Base-by-base conservation (phyloP, 164 flowering plant species). In the Warburgia ugandensis region DNA sequence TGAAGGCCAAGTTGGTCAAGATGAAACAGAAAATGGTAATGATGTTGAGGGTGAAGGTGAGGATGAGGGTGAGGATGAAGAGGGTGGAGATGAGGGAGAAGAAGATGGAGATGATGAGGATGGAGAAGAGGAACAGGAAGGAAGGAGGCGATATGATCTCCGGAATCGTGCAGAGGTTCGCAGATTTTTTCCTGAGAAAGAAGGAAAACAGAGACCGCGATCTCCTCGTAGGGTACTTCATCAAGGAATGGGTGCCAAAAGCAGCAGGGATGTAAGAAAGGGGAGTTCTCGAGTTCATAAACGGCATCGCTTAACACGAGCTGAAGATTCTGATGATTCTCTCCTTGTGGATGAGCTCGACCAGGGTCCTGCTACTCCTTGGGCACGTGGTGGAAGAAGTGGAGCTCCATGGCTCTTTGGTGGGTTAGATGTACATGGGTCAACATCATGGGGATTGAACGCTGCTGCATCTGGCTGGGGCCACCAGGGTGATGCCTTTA, bases 401-500 rank as follows among this genome's bases (percentile, higher is more conserved):
- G 96, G 87, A 14, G 66, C 90, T 57, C 94, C 99, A 28, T 86
- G 91, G 94, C 84, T 86, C 35, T 79, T 92, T 56, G 97, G 97
- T 29, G 97, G 96, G 14, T 63, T 84, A 35, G 99, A 89, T 54
- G 80, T 81, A 79, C 89, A 75, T 33, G 99, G 96, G 51, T 60
- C 87, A 63, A 48, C 96, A 36, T 28, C 94, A 46, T 86, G 85
- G 94, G 99, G 97, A 20, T 64, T 94, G 64, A 86, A 89, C 70
- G 71, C 70, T 64, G 99, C 96, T 58, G 99, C 99, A 55, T 94
- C 99, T 45, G 99, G 99, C 57, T 94, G 99, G 99, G 87, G 83
- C 43, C 94, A 86, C 66, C 99, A 86, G 58, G 67, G 72, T 71
- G 99, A 94, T 74, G 66, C 79, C 44, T 60, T 80, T 54, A 67